Conservation (phyloP, 2,329 filamentous ascomycete genomes). For the Clarireedia hainanense region DNA sequence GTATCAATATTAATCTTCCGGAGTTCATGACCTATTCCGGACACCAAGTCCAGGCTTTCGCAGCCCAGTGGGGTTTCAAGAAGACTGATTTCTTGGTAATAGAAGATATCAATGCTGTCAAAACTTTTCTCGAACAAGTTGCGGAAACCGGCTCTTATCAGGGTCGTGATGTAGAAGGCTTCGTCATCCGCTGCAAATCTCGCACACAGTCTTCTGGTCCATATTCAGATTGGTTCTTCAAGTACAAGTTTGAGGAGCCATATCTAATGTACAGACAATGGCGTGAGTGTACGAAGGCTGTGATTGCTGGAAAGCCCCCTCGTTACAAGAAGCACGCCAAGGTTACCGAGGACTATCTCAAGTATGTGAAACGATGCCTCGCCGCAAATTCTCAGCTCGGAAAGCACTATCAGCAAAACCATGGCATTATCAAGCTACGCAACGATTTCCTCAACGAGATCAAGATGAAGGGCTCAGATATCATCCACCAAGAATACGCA, state of each 20-base stretch:
- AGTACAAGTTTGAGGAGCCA: slow-evolving; percentile 98
- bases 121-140: slow-evolving; percentile 71
- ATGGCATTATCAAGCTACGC: slow-evolving; percentile 87
- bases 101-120: slow-evolving; percentile 65
- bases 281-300: slow-evolving; percentile 89
- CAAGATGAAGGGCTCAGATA: slow-evolving; percentile 80
- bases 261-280: slow-evolving; percentile 99
- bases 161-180: slow-evolving; percentile 90
- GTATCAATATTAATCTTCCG: slow-evolving; percentile 92
- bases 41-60: slow-evolving; percentile 77
- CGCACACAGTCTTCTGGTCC: slow-evolving; percentile 41
- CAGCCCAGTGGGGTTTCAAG: slow-evolving; percentile 86
- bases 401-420: slow-evolving; percentile 73
- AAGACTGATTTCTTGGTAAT: slow-evolving; percentile 77
- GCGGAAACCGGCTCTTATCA: slow-evolving; percentile 85
- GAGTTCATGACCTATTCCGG: slow-evolving; percentile 84
- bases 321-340: slow-evolving; percentile 77
- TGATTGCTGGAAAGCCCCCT: slow-evolving; percentile 69
- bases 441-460: slow-evolving; percentile 80
- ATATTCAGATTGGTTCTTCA: slow-evolving; percentile 98
- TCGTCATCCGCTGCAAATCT: slow-evolving; percentile 83
- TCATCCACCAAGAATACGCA: slow-evolving; percentile 66
- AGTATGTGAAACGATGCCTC: slow-evolving; percentile 70
- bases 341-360: slow-evolving; percentile 86
- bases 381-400: slow-evolving; percentile 58